Percentiles rank a stretch among this genome's conserved stretches.
phyloP scores from a whole-genome alignment of 148 eudicot species.

The Mesembryanthemum crystallinum region DNA sequence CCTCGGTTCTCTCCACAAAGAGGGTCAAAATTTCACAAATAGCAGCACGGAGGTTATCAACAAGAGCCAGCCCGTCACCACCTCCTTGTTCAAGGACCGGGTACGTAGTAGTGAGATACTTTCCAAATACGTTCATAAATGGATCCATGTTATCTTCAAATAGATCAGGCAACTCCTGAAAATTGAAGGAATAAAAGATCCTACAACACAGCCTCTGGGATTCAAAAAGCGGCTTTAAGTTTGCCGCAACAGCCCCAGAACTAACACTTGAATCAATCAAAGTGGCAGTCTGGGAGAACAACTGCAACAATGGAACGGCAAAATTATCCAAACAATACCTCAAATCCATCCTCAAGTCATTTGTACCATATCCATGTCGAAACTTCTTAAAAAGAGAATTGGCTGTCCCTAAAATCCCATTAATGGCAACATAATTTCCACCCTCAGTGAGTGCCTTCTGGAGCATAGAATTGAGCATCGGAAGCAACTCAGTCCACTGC shows the following conservation, averaged over 20 bases:
- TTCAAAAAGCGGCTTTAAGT: constrained; percentile 61
- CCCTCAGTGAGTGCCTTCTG: constrained; percentile 52
- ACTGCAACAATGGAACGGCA: constrained; percentile 57
- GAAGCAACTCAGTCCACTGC: constrained; percentile 64
- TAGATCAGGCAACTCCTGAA: constrained; percentile 82
- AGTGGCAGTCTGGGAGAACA: constrained; percentile 56
- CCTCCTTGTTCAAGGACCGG: constrained; percentile 70
- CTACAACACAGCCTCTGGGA: constrained; percentile 87
- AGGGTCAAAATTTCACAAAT: constrained; percentile 86
- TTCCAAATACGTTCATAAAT: constrained; percentile 80
- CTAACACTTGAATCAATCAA: constrained; percentile 50
- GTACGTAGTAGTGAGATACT: constrained; percentile 61
- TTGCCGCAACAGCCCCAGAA: constrained; percentile 38
- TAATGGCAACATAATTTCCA: constrained; percentile 64
- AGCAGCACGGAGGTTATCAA: constrained; percentile 81
- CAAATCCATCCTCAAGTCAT: constrained; percentile 64
- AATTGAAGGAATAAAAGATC: constrained; percentile 85
- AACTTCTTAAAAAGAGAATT: constrained; percentile 89
- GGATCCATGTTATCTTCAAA: constrained; percentile 94
- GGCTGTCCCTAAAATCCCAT: constrained; percentile 76
- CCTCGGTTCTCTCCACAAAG: constrained; percentile 91
- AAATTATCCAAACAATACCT: constrained; percentile 87
- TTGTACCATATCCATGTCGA: constrained; percentile 61
- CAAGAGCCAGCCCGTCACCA: constrained; percentile 65
- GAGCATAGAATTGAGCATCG: constrained; percentile 60